Conservation (phyloP, 768 basidiomycete genomes). For the Termitomyces sp. region DNA sequence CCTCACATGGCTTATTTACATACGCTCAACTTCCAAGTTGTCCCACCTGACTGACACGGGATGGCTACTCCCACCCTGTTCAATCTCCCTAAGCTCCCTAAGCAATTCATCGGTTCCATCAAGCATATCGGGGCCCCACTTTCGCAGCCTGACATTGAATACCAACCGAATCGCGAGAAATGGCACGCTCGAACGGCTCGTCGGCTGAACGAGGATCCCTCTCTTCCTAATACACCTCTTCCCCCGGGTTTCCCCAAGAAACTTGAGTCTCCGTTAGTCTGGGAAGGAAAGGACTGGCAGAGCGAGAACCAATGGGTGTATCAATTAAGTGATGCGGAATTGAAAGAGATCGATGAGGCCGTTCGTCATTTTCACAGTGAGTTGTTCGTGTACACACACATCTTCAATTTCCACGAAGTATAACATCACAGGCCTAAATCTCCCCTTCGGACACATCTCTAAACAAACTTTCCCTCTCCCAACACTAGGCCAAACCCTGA, state of each 20-base stretch:
- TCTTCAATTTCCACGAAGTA: too few species aligned
- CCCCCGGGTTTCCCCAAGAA: constrained; percentile 34
- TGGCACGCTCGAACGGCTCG: constrained; percentile 34
- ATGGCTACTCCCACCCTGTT: neutral
- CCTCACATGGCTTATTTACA: neutral
- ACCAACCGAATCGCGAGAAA: constrained; percentile 35
- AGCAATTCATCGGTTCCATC: neutral
- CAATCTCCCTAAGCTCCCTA: neutral
- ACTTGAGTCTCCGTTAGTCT: constrained; percentile 33
- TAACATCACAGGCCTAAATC: constrained; percentile 17
- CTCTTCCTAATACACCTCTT: constrained; percentile 23
- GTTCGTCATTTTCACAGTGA: constrained; percentile 29
- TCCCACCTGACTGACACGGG: neutral
- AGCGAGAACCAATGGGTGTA: constrained; percentile 38
- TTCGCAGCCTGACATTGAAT: constrained; percentile 30
- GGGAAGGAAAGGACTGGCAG: constrained; percentile 41
- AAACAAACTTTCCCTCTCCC: constrained; percentile 21
- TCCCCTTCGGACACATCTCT: constrained; percentile 27
- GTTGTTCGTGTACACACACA: neutral
- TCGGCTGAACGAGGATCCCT: constrained; percentile 30
- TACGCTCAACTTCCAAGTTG: neutral
- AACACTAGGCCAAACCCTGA: constrained; percentile 17
- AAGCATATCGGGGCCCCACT: neutral
- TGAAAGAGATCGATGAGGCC: constrained; percentile 35
- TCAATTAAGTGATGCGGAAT: constrained; percentile 24